A percentile compares a stretch with the other conserved stretches of the same genome.
phyloP scores from a whole-genome alignment of 306 rosid species.

The Quercus alba region DNA sequence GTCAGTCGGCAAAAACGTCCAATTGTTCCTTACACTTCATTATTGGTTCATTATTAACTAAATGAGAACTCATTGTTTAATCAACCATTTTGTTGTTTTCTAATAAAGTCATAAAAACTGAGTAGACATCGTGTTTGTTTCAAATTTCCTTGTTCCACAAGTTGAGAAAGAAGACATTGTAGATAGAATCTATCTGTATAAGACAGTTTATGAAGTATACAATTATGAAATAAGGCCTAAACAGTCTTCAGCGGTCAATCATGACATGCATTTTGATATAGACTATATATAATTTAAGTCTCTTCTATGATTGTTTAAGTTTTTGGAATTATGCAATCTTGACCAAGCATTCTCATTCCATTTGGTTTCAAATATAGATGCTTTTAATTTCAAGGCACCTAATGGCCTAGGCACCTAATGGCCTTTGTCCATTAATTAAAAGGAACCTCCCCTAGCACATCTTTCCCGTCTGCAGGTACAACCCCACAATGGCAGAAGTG shows the following conservation, averaged over 20 bases:
- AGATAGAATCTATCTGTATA: slow-evolving; percentile 1
- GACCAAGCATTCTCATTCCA: not conserved
- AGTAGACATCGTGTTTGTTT: not conserved
- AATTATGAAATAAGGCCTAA: not conserved
- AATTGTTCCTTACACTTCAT: not conserved
- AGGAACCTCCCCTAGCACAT: no score
- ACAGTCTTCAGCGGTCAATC: not conserved
- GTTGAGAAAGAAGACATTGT: slow-evolving; percentile 30
- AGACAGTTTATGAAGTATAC: slow-evolving; percentile 2
- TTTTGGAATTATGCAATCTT: slow-evolving; percentile 11
- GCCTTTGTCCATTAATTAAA: not conserved
- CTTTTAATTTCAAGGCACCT: not conserved
- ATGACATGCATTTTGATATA: not conserved
- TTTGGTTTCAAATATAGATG: not conserved
- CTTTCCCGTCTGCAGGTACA: no score
- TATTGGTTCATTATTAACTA: not conserved
- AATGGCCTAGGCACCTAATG: not conserved
- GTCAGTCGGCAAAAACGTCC: not conserved
- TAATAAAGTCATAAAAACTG: slow-evolving; percentile 17
- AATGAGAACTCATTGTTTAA: not conserved
- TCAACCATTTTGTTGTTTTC: slow-evolving; percentile 16
- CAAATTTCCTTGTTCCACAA: slow-evolving; percentile 18
- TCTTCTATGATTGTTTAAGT: not conserved
- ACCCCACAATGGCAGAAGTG: no score
- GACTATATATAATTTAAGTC: not conserved